phyloP scores from a whole-genome alignment of 495 filamentous ascomycete genomes.

The Neurospora intermedia region DNA sequence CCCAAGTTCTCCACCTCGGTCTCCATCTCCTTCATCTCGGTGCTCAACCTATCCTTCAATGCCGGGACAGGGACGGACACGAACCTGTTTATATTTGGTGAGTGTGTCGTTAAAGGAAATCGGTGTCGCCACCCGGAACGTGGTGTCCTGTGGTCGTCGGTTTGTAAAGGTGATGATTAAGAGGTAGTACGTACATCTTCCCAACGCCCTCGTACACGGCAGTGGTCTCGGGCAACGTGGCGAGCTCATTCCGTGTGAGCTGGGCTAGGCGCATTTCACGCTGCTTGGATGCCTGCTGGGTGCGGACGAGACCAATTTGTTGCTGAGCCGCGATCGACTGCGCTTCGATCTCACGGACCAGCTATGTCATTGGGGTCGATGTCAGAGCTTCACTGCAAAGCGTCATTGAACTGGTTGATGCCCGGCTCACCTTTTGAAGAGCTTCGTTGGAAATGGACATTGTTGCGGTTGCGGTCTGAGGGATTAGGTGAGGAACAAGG shows the following conservation, averaged over 20 bases:
- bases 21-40: slow-evolving; percentile 66
- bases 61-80: slow-evolving; percentile 60
- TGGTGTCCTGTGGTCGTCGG: slow-evolving; percentile 3
- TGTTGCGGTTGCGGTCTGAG: slow-evolving; percentile 6
- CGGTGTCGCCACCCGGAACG: background rate
- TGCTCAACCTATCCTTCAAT: slow-evolving; percentile 63
- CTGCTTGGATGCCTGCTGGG: slow-evolving; percentile 77
- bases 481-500: background rate
- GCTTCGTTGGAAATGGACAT: slow-evolving; percentile 98
- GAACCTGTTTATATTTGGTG: slow-evolving; percentile 51
- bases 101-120: background rate
- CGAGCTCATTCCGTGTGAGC: slow-evolving; percentile 74
- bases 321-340: slow-evolving; percentile 81
- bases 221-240: slow-evolving; percentile 64
- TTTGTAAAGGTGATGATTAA: background rate
- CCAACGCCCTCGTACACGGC: slow-evolving; percentile 90
- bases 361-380: slow-evolving; percentile 35
- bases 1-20: slow-evolving; percentile 66
- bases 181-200: slow-evolving; percentile 63
- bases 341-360: slow-evolving; percentile 88
- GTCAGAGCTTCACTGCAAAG: background rate
- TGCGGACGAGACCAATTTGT: slow-evolving; percentile 77
- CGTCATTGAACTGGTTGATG: background rate
- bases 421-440: slow-evolving; percentile 66
- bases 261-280: slow-evolving; percentile 82